phyloP scores from a whole-genome alignment of 768 basidiomycete genomes.

The Ephemerocybe angulata region DNA sequence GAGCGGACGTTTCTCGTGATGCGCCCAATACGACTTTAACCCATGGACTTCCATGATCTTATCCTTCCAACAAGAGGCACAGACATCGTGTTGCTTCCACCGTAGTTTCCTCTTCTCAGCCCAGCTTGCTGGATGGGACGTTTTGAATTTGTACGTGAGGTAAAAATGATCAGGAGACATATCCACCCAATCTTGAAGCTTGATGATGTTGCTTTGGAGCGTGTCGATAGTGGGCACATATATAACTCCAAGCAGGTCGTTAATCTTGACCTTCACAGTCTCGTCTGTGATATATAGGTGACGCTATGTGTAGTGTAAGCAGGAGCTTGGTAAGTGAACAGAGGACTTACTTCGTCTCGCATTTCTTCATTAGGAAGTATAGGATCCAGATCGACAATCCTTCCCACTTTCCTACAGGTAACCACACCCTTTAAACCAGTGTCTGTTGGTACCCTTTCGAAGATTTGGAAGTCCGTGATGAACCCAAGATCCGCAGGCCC shows the following conservation, averaged over 20 bases:
- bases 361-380: conserved; percentile 36
- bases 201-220: conserved; percentile 19
- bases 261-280: conserved; percentile 25
- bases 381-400: conserved; percentile 38
- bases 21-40: conserved; percentile 31
- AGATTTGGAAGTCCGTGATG: conserved; percentile 34
- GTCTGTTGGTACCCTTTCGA: conserved; percentile 7
- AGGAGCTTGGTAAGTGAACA: background rate
- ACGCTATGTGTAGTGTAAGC: conserved; percentile 35
- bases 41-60: conserved; percentile 26
- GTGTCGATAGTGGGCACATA: conserved; percentile 41
- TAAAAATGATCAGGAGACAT: conserved; percentile 59
- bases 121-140: conserved; percentile 38
- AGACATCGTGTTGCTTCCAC: conserved; percentile 40
- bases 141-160: conserved; percentile 47
- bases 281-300: conserved; percentile 61
- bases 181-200: conserved; percentile 44
- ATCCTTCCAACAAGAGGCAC: conserved; percentile 39
- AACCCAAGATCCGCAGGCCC: conserved; percentile 55
- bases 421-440: conserved; percentile 20
- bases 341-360: conserved; percentile 53
- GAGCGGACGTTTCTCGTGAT: conserved; percentile 24
- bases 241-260: conserved; percentile 45
- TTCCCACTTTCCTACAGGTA: conserved; percentile 45
- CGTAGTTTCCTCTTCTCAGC: conserved; percentile 25